Conservation (phyloP, 495 filamentous ascomycete species). For the Aspergillus asperescens region DNA sequence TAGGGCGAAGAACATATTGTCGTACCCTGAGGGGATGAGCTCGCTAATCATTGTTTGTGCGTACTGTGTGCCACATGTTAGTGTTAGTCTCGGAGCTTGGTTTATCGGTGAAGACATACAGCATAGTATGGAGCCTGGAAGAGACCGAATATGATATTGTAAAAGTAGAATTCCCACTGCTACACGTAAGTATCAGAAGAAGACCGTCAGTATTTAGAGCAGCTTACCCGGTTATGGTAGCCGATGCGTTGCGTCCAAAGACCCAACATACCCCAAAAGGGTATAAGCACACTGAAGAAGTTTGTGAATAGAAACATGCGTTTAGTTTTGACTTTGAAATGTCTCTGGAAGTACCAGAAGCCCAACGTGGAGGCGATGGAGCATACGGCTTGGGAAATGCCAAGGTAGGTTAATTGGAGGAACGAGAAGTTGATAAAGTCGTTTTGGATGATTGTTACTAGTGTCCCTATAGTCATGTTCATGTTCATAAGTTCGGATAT, state of each 20-base stretch:
- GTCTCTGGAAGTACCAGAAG: slow-evolving; percentile 49
- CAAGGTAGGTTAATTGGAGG: slow-evolving; percentile 46
- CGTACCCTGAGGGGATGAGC: slow-evolving; percentile 46
- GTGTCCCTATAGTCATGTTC: slow-evolving; percentile 26
- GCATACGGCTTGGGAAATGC: slow-evolving; percentile 41
- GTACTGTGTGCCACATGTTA: slow-evolving; percentile 33
- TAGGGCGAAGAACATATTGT: slow-evolving; percentile 50
- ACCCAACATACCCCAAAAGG: slow-evolving; percentile 49
- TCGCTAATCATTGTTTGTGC: slow-evolving; percentile 52
- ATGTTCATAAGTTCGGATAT: neutral
- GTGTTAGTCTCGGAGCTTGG: neutral
- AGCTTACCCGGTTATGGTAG: slow-evolving; percentile 40
- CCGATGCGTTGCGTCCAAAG: slow-evolving; percentile 44
- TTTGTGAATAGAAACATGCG: slow-evolving; percentile 48
- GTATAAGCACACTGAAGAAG: slow-evolving; percentile 45
- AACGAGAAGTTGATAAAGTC: slow-evolving; percentile 44
- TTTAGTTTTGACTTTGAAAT: slow-evolving; percentile 45
- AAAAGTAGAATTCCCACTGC: slow-evolving; percentile 49
- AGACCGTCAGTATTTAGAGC: neutral
- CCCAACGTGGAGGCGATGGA: slow-evolving; percentile 44
- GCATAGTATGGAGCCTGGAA: slow-evolving; percentile 51
- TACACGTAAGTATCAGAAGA: neutral
- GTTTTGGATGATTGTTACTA: slow-evolving; percentile 46
- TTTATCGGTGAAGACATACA: slow-evolving; percentile 16
- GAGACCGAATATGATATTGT: slow-evolving; percentile 45